phyloP scores from a whole-genome alignment of 352 stramenopile genomes.

The Pythium phragmiticola region DNA sequence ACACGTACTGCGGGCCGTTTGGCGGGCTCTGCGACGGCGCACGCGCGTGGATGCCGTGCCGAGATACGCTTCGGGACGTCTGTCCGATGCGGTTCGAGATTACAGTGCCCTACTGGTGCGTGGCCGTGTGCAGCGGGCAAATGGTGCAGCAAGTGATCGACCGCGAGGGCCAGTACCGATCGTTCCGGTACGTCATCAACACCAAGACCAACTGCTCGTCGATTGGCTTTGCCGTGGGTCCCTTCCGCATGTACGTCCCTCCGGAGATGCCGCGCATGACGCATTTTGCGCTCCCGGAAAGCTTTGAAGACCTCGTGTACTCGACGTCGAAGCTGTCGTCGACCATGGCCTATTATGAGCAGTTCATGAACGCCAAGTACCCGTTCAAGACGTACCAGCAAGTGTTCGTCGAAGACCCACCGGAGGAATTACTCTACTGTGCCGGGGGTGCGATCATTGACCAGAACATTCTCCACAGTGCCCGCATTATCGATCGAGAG shows the following conservation, averaged over 20 bases:
- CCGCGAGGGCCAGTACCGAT: slow-evolving; percentile 54
- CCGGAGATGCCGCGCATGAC: slow-evolving; percentile 81
- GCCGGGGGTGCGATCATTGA: slow-evolving; percentile 69
- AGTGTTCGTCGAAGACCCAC: slow-evolving; percentile 83
- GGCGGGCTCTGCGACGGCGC: slow-evolving; percentile 79
- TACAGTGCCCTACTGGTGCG: slow-evolving; percentile 78
- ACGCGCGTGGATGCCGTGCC: slow-evolving; percentile 83
- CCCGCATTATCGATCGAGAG: slow-evolving; percentile 79
- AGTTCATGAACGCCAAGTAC: slow-evolving; percentile 63
- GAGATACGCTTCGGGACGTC: slow-evolving; percentile 68
- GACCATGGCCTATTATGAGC: slow-evolving; percentile 79
- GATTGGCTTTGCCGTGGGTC: slow-evolving; percentile 76
- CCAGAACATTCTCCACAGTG: slow-evolving; percentile 74
- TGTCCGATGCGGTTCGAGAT: slow-evolving; percentile 77
- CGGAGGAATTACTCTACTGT: slow-evolving; percentile 69
- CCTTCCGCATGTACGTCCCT: slow-evolving; percentile 72
- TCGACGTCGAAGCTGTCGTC: slow-evolving; percentile 71
- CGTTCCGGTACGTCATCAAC: slow-evolving; percentile 79
- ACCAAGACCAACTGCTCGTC: slow-evolving; percentile 81
- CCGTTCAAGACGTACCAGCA: slow-evolving; percentile 88
- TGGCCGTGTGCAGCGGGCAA: slow-evolving; percentile 79
- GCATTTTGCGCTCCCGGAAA: slow-evolving; percentile 78
- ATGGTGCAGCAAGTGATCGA: slow-evolving; percentile 83
- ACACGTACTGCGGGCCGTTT: slow-evolving; percentile 83
- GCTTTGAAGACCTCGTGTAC: slow-evolving; percentile 74